These are phyloP conservation scores for Schizochytrium sp. DNA, from an alignment of 108 stramenopile genomes.

Conservation along the genomic window DNA sequence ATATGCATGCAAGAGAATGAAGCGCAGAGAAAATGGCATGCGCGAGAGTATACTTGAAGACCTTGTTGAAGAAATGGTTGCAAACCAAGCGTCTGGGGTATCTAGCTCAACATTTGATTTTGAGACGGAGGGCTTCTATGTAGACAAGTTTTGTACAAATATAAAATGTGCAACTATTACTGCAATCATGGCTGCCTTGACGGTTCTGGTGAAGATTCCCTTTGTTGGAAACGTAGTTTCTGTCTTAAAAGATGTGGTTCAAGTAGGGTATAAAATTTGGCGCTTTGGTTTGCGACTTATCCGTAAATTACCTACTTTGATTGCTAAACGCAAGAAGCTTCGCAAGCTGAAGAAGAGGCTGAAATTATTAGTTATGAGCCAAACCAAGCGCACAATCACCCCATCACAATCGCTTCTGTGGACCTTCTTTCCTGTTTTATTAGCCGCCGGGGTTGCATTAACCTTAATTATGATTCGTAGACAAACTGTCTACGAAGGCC, in stretches of 20 bases:
- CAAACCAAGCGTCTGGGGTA: not conserved
- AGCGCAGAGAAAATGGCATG: not conserved
- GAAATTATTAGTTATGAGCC: not conserved
- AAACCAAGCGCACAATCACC: not conserved
- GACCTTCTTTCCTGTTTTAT: not conserved
- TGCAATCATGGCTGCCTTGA: not conserved
- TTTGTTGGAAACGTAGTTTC: not conserved
- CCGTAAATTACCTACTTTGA: not conserved
- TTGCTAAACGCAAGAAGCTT: not conserved
- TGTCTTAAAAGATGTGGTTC: not conserved
- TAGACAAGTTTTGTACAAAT: not conserved
- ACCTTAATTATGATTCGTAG: not conserved
- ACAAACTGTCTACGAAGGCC: not conserved
- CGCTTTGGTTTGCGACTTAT: not conserved
- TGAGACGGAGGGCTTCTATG: not conserved
- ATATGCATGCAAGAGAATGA: not conserved
- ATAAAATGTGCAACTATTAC: not conserved
- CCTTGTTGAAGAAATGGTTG: not conserved
- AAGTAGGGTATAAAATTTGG: not conserved
- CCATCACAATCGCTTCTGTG: not conserved
- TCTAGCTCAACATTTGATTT: no score
- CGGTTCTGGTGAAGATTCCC: not conserved
- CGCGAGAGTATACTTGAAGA: not conserved
- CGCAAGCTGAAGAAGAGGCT: not conserved
- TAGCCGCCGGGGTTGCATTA: not conserved